Percentiles rank a stretch among this genome's conserved stretches.
phyloP scores from a whole-genome alignment of 2,329 filamentous ascomycete species.

The Aspergillus udagawae region DNA sequence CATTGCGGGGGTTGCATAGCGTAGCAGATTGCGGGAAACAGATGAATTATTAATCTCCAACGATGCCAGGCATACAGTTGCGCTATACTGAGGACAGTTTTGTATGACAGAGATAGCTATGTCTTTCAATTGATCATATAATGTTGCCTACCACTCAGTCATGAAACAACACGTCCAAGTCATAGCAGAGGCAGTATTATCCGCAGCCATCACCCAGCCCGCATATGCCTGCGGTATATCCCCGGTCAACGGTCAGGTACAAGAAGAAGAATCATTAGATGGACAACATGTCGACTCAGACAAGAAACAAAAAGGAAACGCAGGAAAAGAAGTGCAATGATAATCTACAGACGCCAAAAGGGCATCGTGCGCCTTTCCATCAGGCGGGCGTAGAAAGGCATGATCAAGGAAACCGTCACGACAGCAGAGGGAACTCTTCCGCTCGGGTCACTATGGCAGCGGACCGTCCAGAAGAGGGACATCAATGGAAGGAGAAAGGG shows the following conservation, averaged over 20 bases:
- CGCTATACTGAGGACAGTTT: not conserved
- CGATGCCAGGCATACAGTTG: not conserved
- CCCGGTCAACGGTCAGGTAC: not conserved
- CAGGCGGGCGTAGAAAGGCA: too few relatives aligned
- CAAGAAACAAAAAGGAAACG: not conserved
- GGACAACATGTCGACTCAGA: not conserved
- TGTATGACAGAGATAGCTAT: not conserved
- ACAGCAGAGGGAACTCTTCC: too few relatives aligned
- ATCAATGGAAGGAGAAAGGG: constrained; percentile 7
- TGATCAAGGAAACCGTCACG: too few relatives aligned
- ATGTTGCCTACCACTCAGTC: not conserved
- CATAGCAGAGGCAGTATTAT: not conserved
- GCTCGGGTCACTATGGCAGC: constrained; percentile 3
- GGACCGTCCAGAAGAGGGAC: constrained; percentile 7
- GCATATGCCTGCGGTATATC: not conserved
- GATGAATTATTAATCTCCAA: too few relatives aligned
- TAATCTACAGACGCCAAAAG: not conserved
- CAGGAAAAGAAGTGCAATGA: not conserved
- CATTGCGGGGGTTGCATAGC: not conserved
- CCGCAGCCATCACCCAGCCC: not conserved
- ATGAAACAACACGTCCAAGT: not conserved
- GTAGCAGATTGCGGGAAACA: too few relatives aligned
- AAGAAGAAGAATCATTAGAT: not conserved
- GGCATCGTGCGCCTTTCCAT: too few relatives aligned
- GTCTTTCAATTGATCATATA: not conserved